These are phyloP conservation scores for Eucalyptus rudis DNA, from an alignment of 345 rosid genomes.

Conservation along the genomic window DNA sequence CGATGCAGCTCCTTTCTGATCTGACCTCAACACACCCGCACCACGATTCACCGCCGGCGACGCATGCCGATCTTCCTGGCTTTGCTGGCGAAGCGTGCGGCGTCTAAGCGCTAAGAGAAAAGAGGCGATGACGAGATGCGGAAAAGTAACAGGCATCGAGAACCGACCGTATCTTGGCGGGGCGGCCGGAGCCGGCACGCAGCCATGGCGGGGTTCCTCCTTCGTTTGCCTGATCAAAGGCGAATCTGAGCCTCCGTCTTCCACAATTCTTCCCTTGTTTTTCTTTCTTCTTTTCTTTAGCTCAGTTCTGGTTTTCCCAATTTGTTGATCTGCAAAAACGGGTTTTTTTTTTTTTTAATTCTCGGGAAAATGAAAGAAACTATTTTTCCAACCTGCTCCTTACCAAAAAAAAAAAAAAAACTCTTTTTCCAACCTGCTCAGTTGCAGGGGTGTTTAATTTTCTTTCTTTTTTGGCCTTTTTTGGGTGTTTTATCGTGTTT, in stretches of 20 bases:
- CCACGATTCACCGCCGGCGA: background rate
- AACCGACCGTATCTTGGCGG: background rate
- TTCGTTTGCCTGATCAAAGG: background rate
- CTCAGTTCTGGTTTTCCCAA: background rate
- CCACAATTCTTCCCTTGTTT: background rate
- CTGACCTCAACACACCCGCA: background rate
- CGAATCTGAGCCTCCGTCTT: background rate
- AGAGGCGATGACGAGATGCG: background rate
- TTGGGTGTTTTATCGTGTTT: rapidly evolving
- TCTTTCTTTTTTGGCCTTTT: background rate
- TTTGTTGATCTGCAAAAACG: background rate
- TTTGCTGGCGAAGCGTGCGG: background rate
- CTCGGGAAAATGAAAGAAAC: background rate
- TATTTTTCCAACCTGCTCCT: background rate
- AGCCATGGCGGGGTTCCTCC: constrained; percentile 4
- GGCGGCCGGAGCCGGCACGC: background rate
- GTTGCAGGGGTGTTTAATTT: background rate
- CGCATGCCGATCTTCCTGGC: background rate
- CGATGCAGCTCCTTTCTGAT: background rate
- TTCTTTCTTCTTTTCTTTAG: background rate
- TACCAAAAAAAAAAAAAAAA: background rate
- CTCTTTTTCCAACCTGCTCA: background rate
- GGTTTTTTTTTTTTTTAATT: rapidly evolving
- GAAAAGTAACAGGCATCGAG: background rate
- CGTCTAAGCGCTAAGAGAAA: background rate